phyloP scores from a whole-genome alignment of 768 basidiomycete genomes.

The Leccinum rimulosum region DNA sequence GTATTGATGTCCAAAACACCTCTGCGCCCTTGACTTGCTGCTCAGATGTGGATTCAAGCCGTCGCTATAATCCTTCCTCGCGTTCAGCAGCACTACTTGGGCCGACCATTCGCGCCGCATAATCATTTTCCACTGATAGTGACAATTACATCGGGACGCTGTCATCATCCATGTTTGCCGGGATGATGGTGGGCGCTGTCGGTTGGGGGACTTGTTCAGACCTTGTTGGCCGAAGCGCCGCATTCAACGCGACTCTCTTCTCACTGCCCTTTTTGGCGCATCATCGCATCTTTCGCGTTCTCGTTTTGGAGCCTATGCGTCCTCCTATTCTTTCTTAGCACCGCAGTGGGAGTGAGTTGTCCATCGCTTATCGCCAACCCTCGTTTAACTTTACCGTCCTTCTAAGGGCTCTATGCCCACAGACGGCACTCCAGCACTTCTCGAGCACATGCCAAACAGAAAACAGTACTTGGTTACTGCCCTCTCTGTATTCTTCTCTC shows the following conservation, averaged over 20 bases:
- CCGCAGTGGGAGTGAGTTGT: constrained; percentile 83
- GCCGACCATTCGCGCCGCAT: constrained; percentile 30
- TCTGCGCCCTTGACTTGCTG: constrained; percentile 25
- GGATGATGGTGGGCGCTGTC: constrained; percentile 96
- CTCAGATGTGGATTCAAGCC: constrained; percentile 92
- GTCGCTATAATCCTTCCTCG: constrained; percentile 94
- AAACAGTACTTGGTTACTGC: constrained; percentile 91
- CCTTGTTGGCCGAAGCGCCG: constrained; percentile 79
- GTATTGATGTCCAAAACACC: background rate
- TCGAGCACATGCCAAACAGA: constrained; percentile 91
- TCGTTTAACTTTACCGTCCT: constrained; percentile 1
- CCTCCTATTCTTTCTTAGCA: constrained; percentile 84
- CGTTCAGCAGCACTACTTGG: constrained; percentile 84
- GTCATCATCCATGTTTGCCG: constrained; percentile 86
- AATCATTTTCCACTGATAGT: constrained; percentile 17
- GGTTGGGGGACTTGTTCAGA: constrained; percentile 96
- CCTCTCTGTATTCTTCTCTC: constrained; percentile 92
- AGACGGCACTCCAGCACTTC: constrained; percentile 86
- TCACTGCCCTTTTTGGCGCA: constrained; percentile 88
- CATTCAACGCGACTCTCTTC: constrained; percentile 91
- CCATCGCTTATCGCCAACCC: background rate
- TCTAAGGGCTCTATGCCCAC: constrained; percentile 91
- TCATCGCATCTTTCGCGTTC: constrained; percentile 70
- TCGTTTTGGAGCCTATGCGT: constrained; percentile 71
- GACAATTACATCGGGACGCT: constrained; percentile 77